phyloP scores from a whole-genome alignment of 768 basidiomycete genomes.

The Sistotremastrum niveocremeum region DNA sequence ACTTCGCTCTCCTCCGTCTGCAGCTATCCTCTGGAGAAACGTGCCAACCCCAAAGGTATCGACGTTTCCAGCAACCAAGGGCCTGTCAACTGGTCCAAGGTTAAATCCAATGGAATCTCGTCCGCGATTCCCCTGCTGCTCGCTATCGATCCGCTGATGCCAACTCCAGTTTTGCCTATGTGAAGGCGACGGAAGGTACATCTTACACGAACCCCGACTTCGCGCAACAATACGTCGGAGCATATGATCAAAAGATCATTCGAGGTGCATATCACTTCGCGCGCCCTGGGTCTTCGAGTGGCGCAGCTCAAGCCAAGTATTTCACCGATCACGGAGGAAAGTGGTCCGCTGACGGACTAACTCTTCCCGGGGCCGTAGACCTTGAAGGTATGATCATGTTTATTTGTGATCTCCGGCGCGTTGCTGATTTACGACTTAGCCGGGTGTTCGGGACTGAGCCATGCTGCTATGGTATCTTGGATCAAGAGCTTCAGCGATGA shows the following conservation, averaged over 20 bases:
- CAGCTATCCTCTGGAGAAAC: constrained; percentile 15
- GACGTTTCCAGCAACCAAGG: constrained; percentile 42
- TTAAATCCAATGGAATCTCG: constrained; percentile 35
- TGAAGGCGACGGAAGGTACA: constrained; percentile 57
- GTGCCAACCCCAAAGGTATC: constrained; percentile 33
- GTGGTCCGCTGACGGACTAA: constrained; percentile 43
- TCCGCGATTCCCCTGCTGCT: too few relatives aligned
- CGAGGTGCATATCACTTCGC: constrained; percentile 55
- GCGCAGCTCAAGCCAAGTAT: constrained; percentile 44
- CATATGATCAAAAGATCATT: constrained; percentile 40
- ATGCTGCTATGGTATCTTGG: constrained; percentile 47
- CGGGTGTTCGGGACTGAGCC: constrained; percentile 40
- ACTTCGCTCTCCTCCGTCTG: too few relatives aligned
- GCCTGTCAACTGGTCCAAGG: constrained; percentile 35
- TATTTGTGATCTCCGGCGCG: neutral
- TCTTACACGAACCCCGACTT: constrained; percentile 23
- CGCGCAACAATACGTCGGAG: constrained; percentile 37
- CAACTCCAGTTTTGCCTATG: constrained; percentile 48
- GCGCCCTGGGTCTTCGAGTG: constrained; percentile 36
- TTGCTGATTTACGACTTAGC: constrained; percentile 8
- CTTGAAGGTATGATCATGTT: constrained; percentile 37
- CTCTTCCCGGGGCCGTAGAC: constrained; percentile 51
- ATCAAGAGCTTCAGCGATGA: constrained; percentile 47
- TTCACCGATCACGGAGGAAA: constrained; percentile 44
- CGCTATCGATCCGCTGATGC: too few relatives aligned